Evolutionary conservation across 257 asterid genomes (phyloP).

Genomic region (Capsicum pubescens): DNA sequence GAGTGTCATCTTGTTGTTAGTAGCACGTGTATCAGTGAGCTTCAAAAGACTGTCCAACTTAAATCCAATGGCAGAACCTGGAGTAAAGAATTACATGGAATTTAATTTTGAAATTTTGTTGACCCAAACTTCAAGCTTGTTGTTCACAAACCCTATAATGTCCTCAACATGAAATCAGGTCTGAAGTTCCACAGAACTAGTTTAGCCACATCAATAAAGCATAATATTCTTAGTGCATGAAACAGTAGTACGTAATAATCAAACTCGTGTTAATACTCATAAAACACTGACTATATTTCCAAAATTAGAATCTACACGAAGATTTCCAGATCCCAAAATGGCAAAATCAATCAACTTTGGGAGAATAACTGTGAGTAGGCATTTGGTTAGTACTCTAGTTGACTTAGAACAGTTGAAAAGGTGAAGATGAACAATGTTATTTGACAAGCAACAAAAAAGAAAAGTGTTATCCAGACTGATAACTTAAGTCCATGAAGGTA

Average conservation of each 20-base stretch:
- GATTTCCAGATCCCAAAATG: neutral
- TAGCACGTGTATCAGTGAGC: conserved; percentile 93
- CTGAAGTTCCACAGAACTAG: neutral
- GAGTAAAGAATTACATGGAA: conserved; percentile 19
- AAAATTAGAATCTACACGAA: neutral
- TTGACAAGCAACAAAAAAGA: neutral
- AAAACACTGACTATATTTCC: neutral
- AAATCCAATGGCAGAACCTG: conserved; percentile 94
- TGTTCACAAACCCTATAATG: neutral
- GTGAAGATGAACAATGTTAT: neutral
- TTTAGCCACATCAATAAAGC: conserved; percentile 15
- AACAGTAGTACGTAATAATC: neutral
- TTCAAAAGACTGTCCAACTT: conserved; percentile 97
- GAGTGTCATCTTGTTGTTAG: conserved; percentile 91
- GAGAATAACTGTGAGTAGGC: neutral
- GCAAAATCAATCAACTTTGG: neutral
- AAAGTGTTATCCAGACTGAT: neutral
- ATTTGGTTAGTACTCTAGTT: neutral
- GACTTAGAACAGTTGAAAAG: neutral
- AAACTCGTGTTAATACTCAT: neutral
- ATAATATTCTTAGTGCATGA: conserved; percentile 11
- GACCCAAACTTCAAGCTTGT: neutral
- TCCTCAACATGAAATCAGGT: conserved; percentile 9
- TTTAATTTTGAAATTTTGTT: conserved; percentile 3
- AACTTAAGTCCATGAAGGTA: neutral